Evolutionary conservation across 208 protist species (phyloP), one percentile per base, ranked within the genome.

Genomic region (Vickermania spadyakhi): DNA sequence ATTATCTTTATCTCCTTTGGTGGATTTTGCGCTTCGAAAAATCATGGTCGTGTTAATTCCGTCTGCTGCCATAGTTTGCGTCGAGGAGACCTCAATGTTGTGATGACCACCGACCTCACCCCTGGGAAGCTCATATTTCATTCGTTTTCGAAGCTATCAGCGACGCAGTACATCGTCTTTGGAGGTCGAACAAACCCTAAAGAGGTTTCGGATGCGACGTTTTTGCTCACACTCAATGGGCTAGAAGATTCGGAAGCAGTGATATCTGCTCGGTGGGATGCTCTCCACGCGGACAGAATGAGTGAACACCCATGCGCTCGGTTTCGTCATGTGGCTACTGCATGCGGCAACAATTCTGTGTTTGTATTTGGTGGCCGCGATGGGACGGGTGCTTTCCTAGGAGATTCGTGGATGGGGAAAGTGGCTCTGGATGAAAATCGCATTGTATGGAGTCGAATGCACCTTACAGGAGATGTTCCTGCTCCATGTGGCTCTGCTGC

Each of bases 171-270:
- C 64, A 50, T 93, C 27, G 85, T 95, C 3, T 73, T 87, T 58
- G 89, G 89, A 11, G 89, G 89, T 23, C 85, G 89, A 52, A 89
- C 78, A 5, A 93, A 85, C 64, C 89, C 89, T 0, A 51, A 64
- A 3, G 58, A 75, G 42, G 76, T 74, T 0, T 72, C 52, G 30
- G 63, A 64, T 23, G 62, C 72, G 1, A 75, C 77, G 0, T 93
- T 79, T 52, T 36, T 89, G 14, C 62, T 95, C 21, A 42, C 55
- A 2, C 27, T 89, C 18, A 56, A 79, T 13, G 36, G 18, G 31
- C 86, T 14, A 60, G 62, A 23, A 18, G 49, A 0, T 42, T 3
- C 50, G 5, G n/a, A 13, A 65, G 26, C 52, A 18, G 18, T n/a
- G n/a, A n/a, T 45, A 45, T 28, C 29, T 4, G 7, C 4, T 26